These are phyloP conservation scores for Phialemonium atrogriseum DNA, from an alignment of 2,329 filamentous ascomycete species.

Conservation along the genomic window DNA sequence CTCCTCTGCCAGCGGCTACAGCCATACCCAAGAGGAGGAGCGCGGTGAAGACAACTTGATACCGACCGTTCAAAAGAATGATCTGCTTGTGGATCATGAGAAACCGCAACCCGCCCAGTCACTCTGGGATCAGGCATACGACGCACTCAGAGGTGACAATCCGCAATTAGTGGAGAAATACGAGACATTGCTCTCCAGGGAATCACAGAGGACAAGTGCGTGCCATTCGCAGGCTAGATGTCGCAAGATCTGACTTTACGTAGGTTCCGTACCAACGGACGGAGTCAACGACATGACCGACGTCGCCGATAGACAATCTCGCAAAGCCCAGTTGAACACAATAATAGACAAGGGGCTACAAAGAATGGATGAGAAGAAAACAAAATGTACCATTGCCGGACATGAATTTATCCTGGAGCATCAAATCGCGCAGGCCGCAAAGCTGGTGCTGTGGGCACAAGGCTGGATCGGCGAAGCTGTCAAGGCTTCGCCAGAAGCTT, in stretches of 20 bases:
- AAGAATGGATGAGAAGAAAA: slow-evolving; percentile 11
- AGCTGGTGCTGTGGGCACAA: slow-evolving; percentile 14
- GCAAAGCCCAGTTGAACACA: slow-evolving; percentile 2
- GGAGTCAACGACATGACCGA: background rate
- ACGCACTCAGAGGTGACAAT: slow-evolving; percentile 12
- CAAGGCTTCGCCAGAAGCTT: slow-evolving; percentile 21
- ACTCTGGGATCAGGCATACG: slow-evolving; percentile 20
- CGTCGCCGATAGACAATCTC: background rate
- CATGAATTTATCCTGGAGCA: slow-evolving; percentile 12
- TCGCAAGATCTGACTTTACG: background rate
- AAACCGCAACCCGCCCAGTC: too few species aligned
- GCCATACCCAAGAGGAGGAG: too few species aligned
- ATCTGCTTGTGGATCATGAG: too few species aligned
- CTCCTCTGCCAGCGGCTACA: too few species aligned
- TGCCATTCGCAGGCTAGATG: background rate
- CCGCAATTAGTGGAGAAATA: slow-evolving; percentile 14
- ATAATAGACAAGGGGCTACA: slow-evolving; percentile 11
- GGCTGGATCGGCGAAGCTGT: slow-evolving; percentile 17
- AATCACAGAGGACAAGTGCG: background rate
- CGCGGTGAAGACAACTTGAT: too few species aligned
- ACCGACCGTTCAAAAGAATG: too few species aligned
- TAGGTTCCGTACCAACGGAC: slow-evolving; percentile 2
- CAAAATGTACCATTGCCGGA: slow-evolving; percentile 12
- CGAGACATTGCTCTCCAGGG: slow-evolving; percentile 13
- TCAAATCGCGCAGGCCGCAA: slow-evolving; percentile 14